Evolutionary conservation across 192 early-diverging fungal genomes (phyloP), one percentile per base, ranked within the genome.

Genomic region (Entomortierella beljakovae): DNA sequence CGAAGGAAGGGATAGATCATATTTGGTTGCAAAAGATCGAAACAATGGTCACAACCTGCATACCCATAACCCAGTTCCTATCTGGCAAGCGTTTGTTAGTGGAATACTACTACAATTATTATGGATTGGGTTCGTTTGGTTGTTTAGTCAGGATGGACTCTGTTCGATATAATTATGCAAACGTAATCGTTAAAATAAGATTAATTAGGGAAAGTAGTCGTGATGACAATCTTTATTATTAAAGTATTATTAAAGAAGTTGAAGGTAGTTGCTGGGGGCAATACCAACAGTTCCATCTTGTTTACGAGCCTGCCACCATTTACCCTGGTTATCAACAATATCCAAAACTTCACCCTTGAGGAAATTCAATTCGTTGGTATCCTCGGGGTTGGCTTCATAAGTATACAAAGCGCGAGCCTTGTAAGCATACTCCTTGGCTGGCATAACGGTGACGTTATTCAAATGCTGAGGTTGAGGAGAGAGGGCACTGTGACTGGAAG

Each of bases 301-400:
- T 72, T 92, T 92, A 62, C 90, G 89, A 40, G 94, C 95, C 80
- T 96, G 92, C 96, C 97, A 99, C 97, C 97, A 99, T 82, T 99
- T 97, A 68, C 97, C 97, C 81, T 92, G 91, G 64, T 89, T 94
- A 75, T 96, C 94, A 20, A 93, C 81, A 53, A 99, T 90, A 53
- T 95, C 92, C 74, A 99, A 64, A 31, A 90, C 59, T 61, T 97
- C 95, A 62, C 92, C 95, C 80, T 99, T 99, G 15, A 56, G 59
- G 82, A 97, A 96, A 1, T 90, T 91, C 6, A 99, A 71, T 81
- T 99, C 97, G 70, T 94, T 94, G 13, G 93, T 94, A 85, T 99
- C 97, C 26, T 92, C 92, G 0, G 91, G 89, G 83, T 93, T 97
- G 25, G 97, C 95, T 20, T 92, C 88, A 81, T 99, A 94, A 59